Evolutionary conservation across 1,284 basidiomycete genomes (phyloP).

Genomic region (Pascua sp.): DNA sequence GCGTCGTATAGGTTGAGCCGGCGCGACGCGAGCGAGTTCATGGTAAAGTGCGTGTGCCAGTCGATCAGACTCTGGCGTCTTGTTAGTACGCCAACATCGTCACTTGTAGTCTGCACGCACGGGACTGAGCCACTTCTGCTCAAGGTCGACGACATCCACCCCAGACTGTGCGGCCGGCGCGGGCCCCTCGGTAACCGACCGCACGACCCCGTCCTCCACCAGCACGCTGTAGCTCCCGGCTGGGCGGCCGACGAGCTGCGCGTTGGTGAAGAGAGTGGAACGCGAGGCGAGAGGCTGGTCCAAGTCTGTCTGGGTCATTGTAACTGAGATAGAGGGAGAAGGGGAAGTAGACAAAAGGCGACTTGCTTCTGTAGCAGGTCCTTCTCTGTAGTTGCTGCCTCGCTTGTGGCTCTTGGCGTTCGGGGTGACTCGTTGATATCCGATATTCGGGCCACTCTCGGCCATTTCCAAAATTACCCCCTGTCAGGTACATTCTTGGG

Average conservation of each 20-base stretch:
- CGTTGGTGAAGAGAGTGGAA: conserved; percentile 18
- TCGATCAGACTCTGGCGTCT: conserved; percentile 26
- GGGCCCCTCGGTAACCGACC: conserved; percentile 2
- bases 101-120: not conserved
- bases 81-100: not conserved
- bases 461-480: no score
- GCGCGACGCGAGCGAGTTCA: conserved; percentile 24
- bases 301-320: not conserved
- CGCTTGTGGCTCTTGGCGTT: no score
- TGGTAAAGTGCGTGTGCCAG: conserved; percentile 34
- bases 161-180: no score
- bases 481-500: no score
- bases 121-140: conserved; percentile 11
- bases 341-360: not conserved
- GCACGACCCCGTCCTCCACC: conserved; percentile 16
- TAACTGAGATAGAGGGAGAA: not conserved
- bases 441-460: no score
- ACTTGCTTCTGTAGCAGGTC: no score
- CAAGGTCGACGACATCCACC: conserved; percentile 6
- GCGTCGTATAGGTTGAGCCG: conserved; percentile 25
- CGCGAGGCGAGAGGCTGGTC: not conserved
- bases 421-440: no score
- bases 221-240: conserved; percentile 16
- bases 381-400: no score
- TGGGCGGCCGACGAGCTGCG: conserved; percentile 20